Evolutionary conservation across 75 land plant genomes (phyloP).

Genomic region (Isoetes taiwanensis): DNA sequence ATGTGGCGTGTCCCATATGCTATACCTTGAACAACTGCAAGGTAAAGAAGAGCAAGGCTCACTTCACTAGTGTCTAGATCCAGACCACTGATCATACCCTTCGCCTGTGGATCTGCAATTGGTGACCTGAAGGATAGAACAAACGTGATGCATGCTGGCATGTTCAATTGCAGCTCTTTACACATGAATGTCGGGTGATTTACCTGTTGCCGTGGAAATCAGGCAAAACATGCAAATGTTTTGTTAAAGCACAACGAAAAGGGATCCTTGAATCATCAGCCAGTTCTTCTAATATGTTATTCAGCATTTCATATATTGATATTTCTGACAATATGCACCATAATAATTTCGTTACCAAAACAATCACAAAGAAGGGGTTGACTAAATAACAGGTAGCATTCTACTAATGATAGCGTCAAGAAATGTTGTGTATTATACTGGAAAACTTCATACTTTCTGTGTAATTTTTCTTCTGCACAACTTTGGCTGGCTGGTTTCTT

Average conservation of each 20-base stretch:
- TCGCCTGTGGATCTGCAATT: conserved; percentile 75
- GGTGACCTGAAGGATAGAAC: conserved; percentile 52
- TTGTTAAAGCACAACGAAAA: conserved; percentile 69
- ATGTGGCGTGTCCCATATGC: conserved; percentile 96
- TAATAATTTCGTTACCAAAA: neutral
- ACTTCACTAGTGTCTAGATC: conserved; percentile 69
- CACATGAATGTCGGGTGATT: neutral
- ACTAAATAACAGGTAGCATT: too few relatives aligned
- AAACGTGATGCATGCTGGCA: neutral
- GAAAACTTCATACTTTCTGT: too few relatives aligned
- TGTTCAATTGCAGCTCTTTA: neutral
- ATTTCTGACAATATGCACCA: conserved; percentile 27
- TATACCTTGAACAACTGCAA: conserved; percentile 74
- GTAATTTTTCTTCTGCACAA: too few relatives aligned
- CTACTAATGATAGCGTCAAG: too few relatives aligned
- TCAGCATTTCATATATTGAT: conserved; percentile 66
- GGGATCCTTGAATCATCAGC: conserved; percentile 38
- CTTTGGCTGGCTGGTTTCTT: too few relatives aligned
- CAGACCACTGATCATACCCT: conserved; percentile 74
- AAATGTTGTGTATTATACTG: too few relatives aligned
- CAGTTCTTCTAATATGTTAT: conserved; percentile 51
- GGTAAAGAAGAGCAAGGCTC: conserved; percentile 70
- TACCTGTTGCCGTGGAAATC: conserved; percentile 98
- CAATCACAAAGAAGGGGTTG: neutral
- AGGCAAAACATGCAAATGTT: conserved; percentile 68